A percentile compares a stretch with the other conserved stretches of the same genome.
Evolutionary conservation across 257 asterid species (phyloP).

Genomic region (Plantago elongata): DNA sequence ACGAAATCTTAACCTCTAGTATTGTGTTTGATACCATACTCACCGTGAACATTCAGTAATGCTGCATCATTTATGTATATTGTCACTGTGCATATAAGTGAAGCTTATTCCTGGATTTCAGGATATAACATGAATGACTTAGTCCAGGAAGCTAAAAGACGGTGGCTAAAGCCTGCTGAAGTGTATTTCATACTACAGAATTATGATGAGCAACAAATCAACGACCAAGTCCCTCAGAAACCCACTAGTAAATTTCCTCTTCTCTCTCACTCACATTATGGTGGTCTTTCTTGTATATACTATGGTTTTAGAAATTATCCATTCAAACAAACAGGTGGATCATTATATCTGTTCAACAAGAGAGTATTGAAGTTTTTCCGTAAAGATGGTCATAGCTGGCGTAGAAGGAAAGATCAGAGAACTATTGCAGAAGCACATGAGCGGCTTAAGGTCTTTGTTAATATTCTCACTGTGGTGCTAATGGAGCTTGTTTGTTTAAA

Average conservation of each 20-base stretch:
- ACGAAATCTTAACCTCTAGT: too few relatives aligned
- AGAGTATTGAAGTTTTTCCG: constrained; percentile 51
- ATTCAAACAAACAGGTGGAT: constrained; percentile 37
- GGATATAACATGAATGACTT: constrained; percentile 55
- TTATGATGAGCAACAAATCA: constrained; percentile 67
- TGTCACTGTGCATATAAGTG: constrained; percentile 3
- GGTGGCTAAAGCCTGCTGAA: constrained; percentile 96
- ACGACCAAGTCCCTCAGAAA: constrained; percentile 61
- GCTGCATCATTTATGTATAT: neutral
- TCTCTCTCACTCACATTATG: constrained; percentile 12
- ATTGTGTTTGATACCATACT: too few relatives aligned
- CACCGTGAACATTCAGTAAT: too few relatives aligned
- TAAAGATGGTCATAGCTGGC: constrained; percentile 65
- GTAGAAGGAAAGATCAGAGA: constrained; percentile 51
- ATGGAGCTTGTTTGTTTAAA: too few relatives aligned
- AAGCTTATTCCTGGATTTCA: constrained; percentile 30
- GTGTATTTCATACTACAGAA: constrained; percentile 61
- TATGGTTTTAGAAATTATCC: constrained; percentile 15
- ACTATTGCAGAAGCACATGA: constrained; percentile 64
- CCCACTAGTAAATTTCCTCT: constrained; percentile 49
- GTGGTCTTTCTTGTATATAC: neutral
- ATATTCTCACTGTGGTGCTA: constrained; percentile 18
- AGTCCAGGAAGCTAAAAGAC: constrained; percentile 71
- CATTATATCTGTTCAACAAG: constrained; percentile 48
- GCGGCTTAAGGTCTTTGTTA: constrained; percentile 46